phyloP scores from a whole-genome alignment of 176 grass and related monocot species.

The Oryza rufipogon region DNA sequence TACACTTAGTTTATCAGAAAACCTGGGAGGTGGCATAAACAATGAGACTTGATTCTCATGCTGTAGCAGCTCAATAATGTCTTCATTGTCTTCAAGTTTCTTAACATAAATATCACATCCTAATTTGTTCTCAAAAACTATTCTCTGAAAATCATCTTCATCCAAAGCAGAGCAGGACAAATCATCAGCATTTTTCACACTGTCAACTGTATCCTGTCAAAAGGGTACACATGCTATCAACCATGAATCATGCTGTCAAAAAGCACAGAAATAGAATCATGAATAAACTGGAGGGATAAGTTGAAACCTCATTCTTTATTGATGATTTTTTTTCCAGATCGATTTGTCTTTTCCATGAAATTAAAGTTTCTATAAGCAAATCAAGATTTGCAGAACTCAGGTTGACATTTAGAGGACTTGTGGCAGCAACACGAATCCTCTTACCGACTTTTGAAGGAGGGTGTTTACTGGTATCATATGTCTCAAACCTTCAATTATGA shows the following conservation, averaged over 20 bases:
- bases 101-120: slow-evolving; percentile 95
- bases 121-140: slow-evolving; percentile 89
- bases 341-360: slow-evolving; percentile 89
- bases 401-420: slow-evolving; percentile 79
- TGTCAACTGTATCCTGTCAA: slow-evolving; percentile 59
- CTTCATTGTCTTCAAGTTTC: slow-evolving; percentile 65
- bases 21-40: slow-evolving; percentile 86
- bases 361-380: slow-evolving; percentile 80
- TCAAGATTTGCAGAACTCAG: slow-evolving; percentile 89
- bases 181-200: slow-evolving; percentile 39
- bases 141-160: slow-evolving; percentile 88
- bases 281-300: slow-evolving; percentile 30
- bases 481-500: slow-evolving; percentile 81
- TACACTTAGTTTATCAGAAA: slow-evolving; percentile 85
- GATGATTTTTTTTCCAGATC: slow-evolving; percentile 76
- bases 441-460: slow-evolving; percentile 80
- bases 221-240: slow-evolving; percentile 24
- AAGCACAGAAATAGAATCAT: slow-evolving; percentile 1
- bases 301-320: slow-evolving; percentile 66
- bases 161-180: slow-evolving; percentile 78
- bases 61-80: slow-evolving; percentile 58
- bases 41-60: slow-evolving; percentile 68
- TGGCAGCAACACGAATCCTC: slow-evolving; percentile 83
- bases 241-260: not conserved
- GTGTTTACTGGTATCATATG: slow-evolving; percentile 78